Evolutionary conservation across 1,139 yeast genomes (phyloP).

Genomic region (Kazachstania sp.): DNA sequence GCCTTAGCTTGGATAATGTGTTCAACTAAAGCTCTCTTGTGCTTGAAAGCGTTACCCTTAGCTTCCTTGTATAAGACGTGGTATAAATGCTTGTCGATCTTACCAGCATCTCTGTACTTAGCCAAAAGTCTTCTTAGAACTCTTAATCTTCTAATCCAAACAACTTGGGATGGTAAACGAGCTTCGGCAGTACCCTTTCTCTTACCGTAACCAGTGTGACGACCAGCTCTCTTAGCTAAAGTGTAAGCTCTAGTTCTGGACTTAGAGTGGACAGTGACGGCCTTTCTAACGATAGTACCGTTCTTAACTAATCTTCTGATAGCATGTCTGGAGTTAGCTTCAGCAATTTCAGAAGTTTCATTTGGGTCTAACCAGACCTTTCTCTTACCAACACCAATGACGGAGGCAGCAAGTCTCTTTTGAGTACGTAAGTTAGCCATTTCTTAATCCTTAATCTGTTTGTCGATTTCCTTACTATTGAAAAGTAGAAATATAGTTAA

Average conservation of each 20-base stretch:
- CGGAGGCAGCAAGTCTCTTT: conserved; percentile 99
- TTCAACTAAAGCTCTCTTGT: conserved; percentile 99
- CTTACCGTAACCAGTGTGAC: conserved; percentile 99
- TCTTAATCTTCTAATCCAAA: conserved; percentile 99
- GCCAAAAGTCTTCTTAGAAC: conserved; percentile 97
- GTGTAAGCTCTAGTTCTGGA: conserved; percentile 96
- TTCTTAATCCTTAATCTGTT: conserved; percentile 3
- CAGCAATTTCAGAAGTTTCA: conserved; percentile 91
- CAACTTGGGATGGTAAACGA: conserved; percentile 95
- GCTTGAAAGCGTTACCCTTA: conserved; percentile 99
- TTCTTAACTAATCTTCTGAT: conserved; percentile 96
- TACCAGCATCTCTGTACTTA: conserved; percentile 99
- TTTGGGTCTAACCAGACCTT: conserved; percentile 99
- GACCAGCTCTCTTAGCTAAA: conserved; percentile 96
- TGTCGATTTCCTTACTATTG: not conserved
- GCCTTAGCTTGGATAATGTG: conserved; percentile 99
- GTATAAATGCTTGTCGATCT: conserved; percentile 98
- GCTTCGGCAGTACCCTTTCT: conserved; percentile 99
- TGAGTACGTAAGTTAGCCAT: conserved; percentile 99
- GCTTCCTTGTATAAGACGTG: conserved; percentile 94
- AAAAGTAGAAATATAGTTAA: not conserved
- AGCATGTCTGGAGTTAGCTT: conserved; percentile 98
- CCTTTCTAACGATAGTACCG: conserved; percentile 98
- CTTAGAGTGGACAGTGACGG: conserved; percentile 95
- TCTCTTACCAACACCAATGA: conserved; percentile 98